These are phyloP conservation scores for Coemansia sp. DNA, from an alignment of 192 early-diverging fungal species.

Conservation along the genomic window DNA sequence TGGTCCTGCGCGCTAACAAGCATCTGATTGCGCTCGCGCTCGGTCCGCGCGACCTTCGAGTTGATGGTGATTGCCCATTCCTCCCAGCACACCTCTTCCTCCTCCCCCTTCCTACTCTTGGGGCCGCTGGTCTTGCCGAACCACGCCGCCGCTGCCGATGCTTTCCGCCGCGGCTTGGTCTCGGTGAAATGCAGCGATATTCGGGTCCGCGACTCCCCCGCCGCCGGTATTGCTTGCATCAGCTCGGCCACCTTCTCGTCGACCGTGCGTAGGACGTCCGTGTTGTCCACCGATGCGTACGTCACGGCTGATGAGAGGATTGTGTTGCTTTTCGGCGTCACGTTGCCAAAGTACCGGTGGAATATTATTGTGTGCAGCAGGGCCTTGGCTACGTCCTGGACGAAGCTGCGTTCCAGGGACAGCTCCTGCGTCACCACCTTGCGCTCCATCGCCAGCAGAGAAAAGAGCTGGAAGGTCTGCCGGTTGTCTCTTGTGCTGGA, in stretches of 20 bases:
- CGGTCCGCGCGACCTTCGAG: conserved; percentile 14
- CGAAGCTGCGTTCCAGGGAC: conserved; percentile 28
- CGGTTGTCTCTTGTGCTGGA: too few relatives aligned
- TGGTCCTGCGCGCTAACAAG: conserved; percentile 34
- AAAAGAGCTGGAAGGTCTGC: too few relatives aligned
- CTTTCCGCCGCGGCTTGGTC: conserved; percentile 26
- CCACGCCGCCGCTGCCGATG: conserved; percentile 19
- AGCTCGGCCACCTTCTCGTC: conserved; percentile 38
- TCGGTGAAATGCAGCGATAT: conserved; percentile 47
- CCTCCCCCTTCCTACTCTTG: not conserved
- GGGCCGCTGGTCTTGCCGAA: conserved; percentile 26
- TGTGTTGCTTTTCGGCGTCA: conserved; percentile 26
- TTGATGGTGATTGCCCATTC: conserved; percentile 39
- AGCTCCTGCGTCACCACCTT: conserved; percentile 27
- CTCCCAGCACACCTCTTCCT: conserved; percentile 55
- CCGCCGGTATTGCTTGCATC: conserved; percentile 33
- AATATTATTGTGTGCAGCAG: conserved; percentile 49
- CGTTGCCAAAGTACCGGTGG: conserved; percentile 50
- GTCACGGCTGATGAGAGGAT: conserved; percentile 18
- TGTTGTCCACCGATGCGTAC: conserved; percentile 43
- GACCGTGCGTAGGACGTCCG: conserved; percentile 19
- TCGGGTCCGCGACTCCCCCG: conserved; percentile 30
- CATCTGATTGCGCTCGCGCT: conserved; percentile 22
- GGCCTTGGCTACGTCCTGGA: conserved; percentile 26
- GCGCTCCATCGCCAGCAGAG: conserved; percentile 16